phyloP scores from a whole-genome alignment of 176 grass and related monocot species.

The Raddia guianensis region DNA sequence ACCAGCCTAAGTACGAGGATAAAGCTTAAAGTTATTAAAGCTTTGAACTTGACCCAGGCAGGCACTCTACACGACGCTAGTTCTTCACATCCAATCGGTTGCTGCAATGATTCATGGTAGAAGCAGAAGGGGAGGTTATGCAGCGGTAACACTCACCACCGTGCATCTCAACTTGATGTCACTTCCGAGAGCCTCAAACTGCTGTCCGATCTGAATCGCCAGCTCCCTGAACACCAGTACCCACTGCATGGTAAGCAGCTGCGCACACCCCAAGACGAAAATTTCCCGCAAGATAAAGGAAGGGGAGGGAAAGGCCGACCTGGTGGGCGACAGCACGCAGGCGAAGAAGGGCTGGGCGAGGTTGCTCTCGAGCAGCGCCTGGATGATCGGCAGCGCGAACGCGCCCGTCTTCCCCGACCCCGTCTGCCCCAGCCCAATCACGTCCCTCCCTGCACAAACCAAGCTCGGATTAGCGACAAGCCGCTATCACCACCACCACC shows the following conservation, averaged over 20 bases:
- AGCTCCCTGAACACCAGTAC: slow-evolving; percentile 63
- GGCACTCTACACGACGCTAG: background rate
- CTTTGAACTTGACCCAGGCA: background rate
- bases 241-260: background rate
- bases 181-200: slow-evolving; percentile 84
- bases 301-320: slow-evolving; percentile 23
- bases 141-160: slow-evolving; percentile 59
- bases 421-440: slow-evolving; percentile 84
- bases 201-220: slow-evolving; percentile 90
- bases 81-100: slow-evolving; percentile 11
- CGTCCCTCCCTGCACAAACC: slow-evolving; percentile 62
- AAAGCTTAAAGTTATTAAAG: background rate
- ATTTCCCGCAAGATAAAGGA: background rate
- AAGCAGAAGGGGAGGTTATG: background rate
- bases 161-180: slow-evolving; percentile 66
- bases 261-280: background rate
- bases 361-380: slow-evolving; percentile 60
- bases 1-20: background rate
- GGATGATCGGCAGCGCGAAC: slow-evolving; percentile 81
- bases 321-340: slow-evolving; percentile 74
- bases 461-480: background rate
- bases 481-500: background rate
- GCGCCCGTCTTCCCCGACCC: slow-evolving; percentile 95
- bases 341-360: slow-evolving; percentile 65
- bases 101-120: background rate